A percentile compares a stretch with the other conserved stretches of the same genome.
Conservation (phyloP, 2,329 filamentous ascomycete genomes). For the Cadophora luteo-olivacea region DNA sequence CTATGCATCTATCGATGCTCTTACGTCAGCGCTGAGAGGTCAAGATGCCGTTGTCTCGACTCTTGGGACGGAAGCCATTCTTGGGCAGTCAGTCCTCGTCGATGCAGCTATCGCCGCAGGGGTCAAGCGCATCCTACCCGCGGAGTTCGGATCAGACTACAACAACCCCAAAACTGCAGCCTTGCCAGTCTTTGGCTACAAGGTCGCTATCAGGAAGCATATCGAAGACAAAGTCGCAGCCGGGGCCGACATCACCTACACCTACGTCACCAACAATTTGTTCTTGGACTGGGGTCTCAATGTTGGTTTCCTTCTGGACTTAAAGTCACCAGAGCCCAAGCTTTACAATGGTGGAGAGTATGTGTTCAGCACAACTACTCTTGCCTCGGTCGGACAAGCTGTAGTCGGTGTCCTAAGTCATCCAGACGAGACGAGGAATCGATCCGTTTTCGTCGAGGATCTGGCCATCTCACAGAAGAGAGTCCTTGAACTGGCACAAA, state of each 20-base stretch:
- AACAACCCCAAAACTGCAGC: conserved; percentile 43
- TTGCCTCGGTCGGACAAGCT: conserved; percentile 54
- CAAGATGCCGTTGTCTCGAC: conserved; percentile 65
- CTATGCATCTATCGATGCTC: conserved; percentile 49
- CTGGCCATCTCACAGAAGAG: conserved; percentile 51
- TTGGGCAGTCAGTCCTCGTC: conserved; percentile 57
- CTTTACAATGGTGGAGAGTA: conserved; percentile 59
- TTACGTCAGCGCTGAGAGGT: conserved; percentile 56
- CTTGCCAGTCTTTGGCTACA: conserved; percentile 59
- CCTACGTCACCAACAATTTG: conserved; percentile 60
- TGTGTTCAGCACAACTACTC: conserved; percentile 54
- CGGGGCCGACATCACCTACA: conserved; percentile 55
- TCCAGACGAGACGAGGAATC: conserved; percentile 60
- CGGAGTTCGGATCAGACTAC: conserved; percentile 57
- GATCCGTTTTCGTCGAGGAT: conserved; percentile 53
- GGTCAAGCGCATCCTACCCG: conserved; percentile 57
- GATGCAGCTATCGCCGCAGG: conserved; percentile 59
- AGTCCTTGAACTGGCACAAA: conserved; percentile 23
- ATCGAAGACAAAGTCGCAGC: conserved; percentile 47
- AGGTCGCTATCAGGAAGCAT: conserved; percentile 52
- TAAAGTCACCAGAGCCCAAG: conserved; percentile 44
- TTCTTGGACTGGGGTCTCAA: conserved; percentile 48
- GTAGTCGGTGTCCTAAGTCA: conserved; percentile 56
- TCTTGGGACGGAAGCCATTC: conserved; percentile 45
- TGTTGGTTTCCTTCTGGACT: conserved; percentile 52